phyloP scores from a whole-genome alignment of 2,329 filamentous ascomycete species.

The Colletotrichum eremochloae region DNA sequence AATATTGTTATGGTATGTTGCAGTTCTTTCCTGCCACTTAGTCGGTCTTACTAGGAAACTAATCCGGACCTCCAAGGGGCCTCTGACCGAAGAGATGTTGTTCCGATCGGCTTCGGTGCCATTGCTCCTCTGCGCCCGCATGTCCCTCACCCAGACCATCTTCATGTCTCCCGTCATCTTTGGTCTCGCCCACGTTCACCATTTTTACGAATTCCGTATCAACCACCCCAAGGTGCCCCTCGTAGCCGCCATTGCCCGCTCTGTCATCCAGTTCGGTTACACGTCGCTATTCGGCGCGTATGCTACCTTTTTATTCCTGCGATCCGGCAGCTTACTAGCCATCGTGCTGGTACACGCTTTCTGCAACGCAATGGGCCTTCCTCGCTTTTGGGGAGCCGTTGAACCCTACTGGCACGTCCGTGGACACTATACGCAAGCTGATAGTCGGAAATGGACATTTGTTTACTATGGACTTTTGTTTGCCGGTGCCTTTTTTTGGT shows the following conservation, averaged over 20 bases:
- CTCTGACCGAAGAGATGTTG: slow-evolving; percentile 91
- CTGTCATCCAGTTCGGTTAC: slow-evolving; percentile 87
- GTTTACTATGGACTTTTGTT: slow-evolving; percentile 85
- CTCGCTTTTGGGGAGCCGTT: slow-evolving; percentile 85
- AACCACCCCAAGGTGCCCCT: slow-evolving; percentile 80
- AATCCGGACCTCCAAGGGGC: slow-evolving; percentile 69
- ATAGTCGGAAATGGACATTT: slow-evolving; percentile 71
- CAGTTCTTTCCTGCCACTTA: slow-evolving; percentile 14
- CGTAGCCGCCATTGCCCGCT: slow-evolving; percentile 74
- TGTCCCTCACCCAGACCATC: slow-evolving; percentile 71
- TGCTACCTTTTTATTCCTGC: slow-evolving; percentile 88
- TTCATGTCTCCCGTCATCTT: slow-evolving; percentile 91
- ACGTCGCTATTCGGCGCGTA: slow-evolving; percentile 96
- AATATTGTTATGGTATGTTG: slow-evolving; percentile 84
- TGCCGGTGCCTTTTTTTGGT: slow-evolving; percentile 79
- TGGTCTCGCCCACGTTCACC: slow-evolving; percentile 92
- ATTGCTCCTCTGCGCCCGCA: slow-evolving; percentile 79
- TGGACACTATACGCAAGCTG: slow-evolving; percentile 9
- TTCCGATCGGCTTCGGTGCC: slow-evolving; percentile 91
- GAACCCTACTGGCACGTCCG: slow-evolving; percentile 61
- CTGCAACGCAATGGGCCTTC: slow-evolving; percentile 93
- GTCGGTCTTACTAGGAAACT: background rate
- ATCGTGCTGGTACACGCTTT: slow-evolving; percentile 85
- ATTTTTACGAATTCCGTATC: slow-evolving; percentile 93
- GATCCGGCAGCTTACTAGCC: slow-evolving; percentile 84